phyloP scores from a whole-genome alignment of 306 rosid species.

The Pyrus pyrifolia region DNA sequence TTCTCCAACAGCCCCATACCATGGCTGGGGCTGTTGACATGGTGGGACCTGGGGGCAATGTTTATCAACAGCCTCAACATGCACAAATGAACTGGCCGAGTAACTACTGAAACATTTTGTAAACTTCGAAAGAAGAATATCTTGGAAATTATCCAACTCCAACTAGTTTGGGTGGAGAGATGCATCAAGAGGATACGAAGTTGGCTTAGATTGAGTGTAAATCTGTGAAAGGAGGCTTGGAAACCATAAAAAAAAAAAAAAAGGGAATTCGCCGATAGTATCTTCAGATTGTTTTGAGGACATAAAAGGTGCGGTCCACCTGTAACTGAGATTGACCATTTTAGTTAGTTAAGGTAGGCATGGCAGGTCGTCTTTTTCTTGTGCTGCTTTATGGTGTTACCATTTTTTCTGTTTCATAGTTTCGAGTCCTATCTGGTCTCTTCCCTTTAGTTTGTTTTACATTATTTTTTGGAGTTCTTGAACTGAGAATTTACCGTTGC shows the following conservation, averaged over 20 bases:
- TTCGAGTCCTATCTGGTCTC: conserved; percentile 29
- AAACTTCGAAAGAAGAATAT: conserved; percentile 38
- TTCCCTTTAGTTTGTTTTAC: neutral
- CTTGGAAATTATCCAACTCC: conserved; percentile 33
- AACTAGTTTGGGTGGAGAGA: conserved; percentile 46
- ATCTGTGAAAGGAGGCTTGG: conserved; percentile 36
- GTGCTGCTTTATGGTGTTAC: conserved; percentile 48
- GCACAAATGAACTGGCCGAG: conserved; percentile 89
- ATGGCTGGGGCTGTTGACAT: conserved; percentile 91
- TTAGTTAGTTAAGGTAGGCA: conserved; percentile 62
- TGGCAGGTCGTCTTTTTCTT: conserved; percentile 46
- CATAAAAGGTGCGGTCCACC: conserved; percentile 71
- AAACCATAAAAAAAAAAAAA: conserved; percentile 15
- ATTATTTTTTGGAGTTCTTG: conserved; percentile 29
- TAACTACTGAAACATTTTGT: conserved; percentile 58
- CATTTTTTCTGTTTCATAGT: conserved; percentile 36
- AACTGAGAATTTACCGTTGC: conserved; percentile 47
- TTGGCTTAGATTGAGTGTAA: conserved; percentile 48
- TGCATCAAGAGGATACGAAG: conserved; percentile 33
- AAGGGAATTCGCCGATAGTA: conserved; percentile 28
- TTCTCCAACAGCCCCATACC: conserved; percentile 90
- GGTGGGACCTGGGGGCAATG: conserved; percentile 88
- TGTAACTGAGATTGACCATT: conserved; percentile 72
- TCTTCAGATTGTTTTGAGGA: conserved; percentile 72
- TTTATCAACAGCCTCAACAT: conserved; percentile 91